phyloP scores from a whole-genome alignment of 2,329 filamentous ascomycete genomes.

The Venturia pyrina region DNA sequence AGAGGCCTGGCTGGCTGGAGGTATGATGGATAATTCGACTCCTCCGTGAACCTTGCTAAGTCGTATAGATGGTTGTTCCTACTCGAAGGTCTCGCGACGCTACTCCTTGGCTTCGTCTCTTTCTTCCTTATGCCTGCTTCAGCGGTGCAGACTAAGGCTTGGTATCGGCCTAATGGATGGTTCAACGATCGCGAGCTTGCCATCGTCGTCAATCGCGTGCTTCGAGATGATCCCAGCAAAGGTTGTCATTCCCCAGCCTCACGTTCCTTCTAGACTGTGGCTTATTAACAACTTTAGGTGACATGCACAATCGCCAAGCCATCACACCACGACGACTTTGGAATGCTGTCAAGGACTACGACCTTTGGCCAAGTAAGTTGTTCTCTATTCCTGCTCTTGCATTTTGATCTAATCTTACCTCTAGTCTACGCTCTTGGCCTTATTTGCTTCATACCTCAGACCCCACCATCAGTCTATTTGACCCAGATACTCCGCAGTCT shows the following conservation, averaged over 20 bases:
- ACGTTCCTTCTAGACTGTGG: not conserved
- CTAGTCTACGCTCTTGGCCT: constrained; percentile 20
- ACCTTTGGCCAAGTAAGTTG: constrained; percentile 17
- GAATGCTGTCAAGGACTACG: constrained; percentile 18
- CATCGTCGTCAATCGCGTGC: constrained; percentile 20
- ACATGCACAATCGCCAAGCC: constrained; percentile 21
- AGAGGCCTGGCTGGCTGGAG: constrained; percentile 19
- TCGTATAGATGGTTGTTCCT: constrained; percentile 16
- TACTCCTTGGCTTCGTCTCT: constrained; percentile 16
- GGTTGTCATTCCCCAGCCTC: constrained; percentile 1
- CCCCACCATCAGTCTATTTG: constrained; percentile 18
- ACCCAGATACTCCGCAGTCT: constrained; percentile 17
- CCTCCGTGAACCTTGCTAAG: not conserved
- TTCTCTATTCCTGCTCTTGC: constrained; percentile 30
- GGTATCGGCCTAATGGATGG: constrained; percentile 25
- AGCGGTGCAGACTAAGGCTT: constrained; percentile 21
- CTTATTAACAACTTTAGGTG: not conserved
- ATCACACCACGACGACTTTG: constrained; percentile 19
- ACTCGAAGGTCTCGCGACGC: constrained; percentile 16
- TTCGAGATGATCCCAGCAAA: constrained; percentile 20
- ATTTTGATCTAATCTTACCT: constrained; percentile 46
- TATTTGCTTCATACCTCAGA: constrained; percentile 18
- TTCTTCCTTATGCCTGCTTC: constrained; percentile 19
- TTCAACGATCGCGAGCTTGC: constrained; percentile 18
- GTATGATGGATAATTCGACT: constrained; percentile 16